These are phyloP conservation scores for Marchantia paleacea DNA, from an alignment of 225 moss, liverwort and hornwort genomes.

Conservation along the genomic window DNA sequence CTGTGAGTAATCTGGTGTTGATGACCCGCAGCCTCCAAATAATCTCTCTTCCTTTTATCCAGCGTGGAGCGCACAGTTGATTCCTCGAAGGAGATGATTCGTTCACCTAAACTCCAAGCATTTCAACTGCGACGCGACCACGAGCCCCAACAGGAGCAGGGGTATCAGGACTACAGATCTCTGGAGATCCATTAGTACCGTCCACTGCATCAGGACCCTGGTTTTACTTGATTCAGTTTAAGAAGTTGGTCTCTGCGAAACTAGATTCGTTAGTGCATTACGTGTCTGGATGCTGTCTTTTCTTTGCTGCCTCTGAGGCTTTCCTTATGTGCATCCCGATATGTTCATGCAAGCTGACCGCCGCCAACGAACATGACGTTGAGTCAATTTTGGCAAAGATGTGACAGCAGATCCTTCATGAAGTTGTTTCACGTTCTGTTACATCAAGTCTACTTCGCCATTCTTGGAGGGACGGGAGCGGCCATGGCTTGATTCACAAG, in stretches of 20 bases:
- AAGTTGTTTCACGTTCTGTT: neutral
- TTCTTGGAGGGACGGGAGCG: conserved; percentile 18
- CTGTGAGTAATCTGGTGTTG: neutral
- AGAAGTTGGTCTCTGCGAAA: neutral
- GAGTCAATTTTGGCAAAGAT: neutral
- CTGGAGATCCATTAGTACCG: neutral
- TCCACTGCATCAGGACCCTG: neutral
- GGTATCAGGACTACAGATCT: neutral
- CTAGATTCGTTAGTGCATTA: neutral
- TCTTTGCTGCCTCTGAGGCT: too few species aligned
- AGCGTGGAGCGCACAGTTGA: neutral
- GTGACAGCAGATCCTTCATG: neutral
- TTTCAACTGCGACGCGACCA: neutral
- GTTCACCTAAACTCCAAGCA: neutral
- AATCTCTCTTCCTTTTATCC: neutral
- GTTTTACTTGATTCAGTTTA: too few species aligned
- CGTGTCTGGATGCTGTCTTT: neutral
- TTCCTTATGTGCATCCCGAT: neutral
- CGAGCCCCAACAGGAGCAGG: neutral
- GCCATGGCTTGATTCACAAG: neutral
- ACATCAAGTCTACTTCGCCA: conserved; percentile 5
- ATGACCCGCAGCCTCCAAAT: neutral
- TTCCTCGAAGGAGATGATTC: neutral
- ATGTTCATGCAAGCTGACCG: neutral
- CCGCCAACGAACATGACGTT: neutral